Percentiles rank a stretch among this genome's conserved stretches.
phyloP scores from a whole-genome alignment of 768 basidiomycete species.

The Tylopilus plumbeoviolaceoides region DNA sequence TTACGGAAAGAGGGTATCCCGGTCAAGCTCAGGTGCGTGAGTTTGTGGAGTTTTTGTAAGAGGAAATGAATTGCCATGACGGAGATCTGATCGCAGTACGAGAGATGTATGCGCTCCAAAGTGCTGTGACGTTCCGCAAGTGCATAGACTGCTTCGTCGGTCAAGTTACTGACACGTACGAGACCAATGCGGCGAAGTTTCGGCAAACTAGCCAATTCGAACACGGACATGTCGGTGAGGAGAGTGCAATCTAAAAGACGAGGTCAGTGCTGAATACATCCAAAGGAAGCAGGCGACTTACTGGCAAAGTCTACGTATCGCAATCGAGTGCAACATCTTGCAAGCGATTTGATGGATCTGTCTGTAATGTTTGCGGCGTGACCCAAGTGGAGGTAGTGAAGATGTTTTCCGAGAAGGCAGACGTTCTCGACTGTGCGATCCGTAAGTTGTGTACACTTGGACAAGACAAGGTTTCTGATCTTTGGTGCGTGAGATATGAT shows the following conservation, averaged over 20 bases:
- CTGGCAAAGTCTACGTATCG: slow-evolving; percentile 97
- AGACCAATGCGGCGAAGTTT: slow-evolving; percentile 94
- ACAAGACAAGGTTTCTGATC: slow-evolving; percentile 81
- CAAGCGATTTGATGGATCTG: slow-evolving; percentile 76
- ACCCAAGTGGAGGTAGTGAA: slow-evolving; percentile 94
- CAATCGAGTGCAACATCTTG: slow-evolving; percentile 81
- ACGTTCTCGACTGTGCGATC: slow-evolving; percentile 82
- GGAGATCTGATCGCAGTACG: slow-evolving; percentile 94
- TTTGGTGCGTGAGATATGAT: slow-evolving; percentile 77
- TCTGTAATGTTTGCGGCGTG: slow-evolving; percentile 91
- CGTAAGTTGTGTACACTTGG: slow-evolving; percentile 77
- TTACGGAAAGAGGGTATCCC: slow-evolving; percentile 91
- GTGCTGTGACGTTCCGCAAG: slow-evolving; percentile 82
- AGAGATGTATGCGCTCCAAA: slow-evolving; percentile 93
- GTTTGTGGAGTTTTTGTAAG: slow-evolving; percentile 79
- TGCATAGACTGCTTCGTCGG: slow-evolving; percentile 89
- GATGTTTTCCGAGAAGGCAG: slow-evolving; percentile 80
- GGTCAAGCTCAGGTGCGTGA: slow-evolving; percentile 96
- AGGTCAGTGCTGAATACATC: slow-evolving; percentile 7
- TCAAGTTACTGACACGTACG: slow-evolving; percentile 88
- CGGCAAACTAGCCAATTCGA: slow-evolving; percentile 81
- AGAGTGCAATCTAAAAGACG: slow-evolving; percentile 64
- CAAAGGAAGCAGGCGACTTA: slow-evolving; percentile 37
- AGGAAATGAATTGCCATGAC: slow-evolving; percentile 90
- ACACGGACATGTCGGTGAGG: slow-evolving; percentile 91